These are phyloP conservation scores for Corylus heterophylla DNA, from an alignment of 306 rosid genomes.

Conservation along the genomic window DNA sequence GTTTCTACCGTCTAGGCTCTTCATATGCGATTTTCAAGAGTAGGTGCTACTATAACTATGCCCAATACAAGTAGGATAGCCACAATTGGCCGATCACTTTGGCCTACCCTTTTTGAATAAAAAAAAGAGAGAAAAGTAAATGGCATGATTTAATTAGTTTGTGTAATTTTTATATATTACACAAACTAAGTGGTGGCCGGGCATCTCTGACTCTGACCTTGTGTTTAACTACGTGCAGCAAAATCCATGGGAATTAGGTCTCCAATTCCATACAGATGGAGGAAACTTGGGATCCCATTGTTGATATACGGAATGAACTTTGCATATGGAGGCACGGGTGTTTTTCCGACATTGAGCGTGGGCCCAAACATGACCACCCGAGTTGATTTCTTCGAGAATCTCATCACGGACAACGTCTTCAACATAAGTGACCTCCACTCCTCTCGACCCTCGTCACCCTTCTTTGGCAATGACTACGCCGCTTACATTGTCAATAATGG, in stretches of 20 bases:
- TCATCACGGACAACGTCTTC: slow-evolving; percentile 11
- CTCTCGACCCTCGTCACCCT: slow-evolving; percentile 29
- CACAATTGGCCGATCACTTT: too few species aligned
- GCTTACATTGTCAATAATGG: slow-evolving; percentile 9
- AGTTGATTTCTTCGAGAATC: slow-evolving; percentile 28
- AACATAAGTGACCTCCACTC: not conserved
- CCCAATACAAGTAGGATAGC: too few species aligned
- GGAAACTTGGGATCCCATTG: not conserved
- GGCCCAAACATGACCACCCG: slow-evolving; percentile 55
- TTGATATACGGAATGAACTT: slow-evolving; percentile 48
- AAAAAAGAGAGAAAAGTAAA: too few species aligned
- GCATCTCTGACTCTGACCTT: not conserved
- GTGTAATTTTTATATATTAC: too few species aligned
- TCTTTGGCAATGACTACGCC: slow-evolving; percentile 35
- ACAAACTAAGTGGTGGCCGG: too few species aligned
- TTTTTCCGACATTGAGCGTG: slow-evolving; percentile 39
- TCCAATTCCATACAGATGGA: slow-evolving; percentile 7
- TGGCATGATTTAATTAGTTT: too few species aligned
- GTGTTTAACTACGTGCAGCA: not conserved
- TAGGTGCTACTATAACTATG: too few species aligned
- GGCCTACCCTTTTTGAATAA: too few species aligned
- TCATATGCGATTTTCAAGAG: too few species aligned
- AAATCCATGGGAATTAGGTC: slow-evolving; percentile 1
- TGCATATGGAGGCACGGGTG: slow-evolving; percentile 59
- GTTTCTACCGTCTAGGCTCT: too few species aligned